Evolutionary conservation across 352 stramenopile species (phyloP).

Genomic region (Thalassiosira exigua): DNA sequence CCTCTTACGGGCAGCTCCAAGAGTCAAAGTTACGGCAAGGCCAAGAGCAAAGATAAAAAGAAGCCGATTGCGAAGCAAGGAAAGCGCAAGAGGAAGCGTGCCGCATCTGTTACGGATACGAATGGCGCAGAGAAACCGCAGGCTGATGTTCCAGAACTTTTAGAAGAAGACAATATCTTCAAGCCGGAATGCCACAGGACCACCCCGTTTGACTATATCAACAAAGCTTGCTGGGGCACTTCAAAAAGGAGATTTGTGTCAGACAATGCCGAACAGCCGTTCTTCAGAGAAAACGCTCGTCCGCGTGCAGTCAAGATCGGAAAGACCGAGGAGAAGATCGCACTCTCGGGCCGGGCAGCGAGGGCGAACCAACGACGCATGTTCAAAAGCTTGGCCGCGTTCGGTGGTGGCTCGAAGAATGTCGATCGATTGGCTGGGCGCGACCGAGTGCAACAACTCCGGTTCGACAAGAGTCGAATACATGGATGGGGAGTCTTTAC

Average conservation of each 20-base stretch:
- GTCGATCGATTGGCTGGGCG: slow-evolving; percentile 72
- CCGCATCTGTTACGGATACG: slow-evolving; percentile 2
- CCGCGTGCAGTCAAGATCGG: slow-evolving; percentile 36
- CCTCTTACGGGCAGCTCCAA: slow-evolving; percentile 19
- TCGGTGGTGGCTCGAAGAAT: slow-evolving; percentile 47
- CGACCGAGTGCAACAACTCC: slow-evolving; percentile 65
- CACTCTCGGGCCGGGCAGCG: slow-evolving; percentile 54
- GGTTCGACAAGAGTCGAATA: slow-evolving; percentile 85
- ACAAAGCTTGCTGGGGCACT: slow-evolving; percentile 38
- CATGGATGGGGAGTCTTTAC: slow-evolving; percentile 97
- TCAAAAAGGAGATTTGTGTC: slow-evolving; percentile 41
- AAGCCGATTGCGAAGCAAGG: slow-evolving; percentile 1
- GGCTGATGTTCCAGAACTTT: slow-evolving; percentile 17
- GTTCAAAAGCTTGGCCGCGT: slow-evolving; percentile 60
- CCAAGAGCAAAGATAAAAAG: slow-evolving; percentile 3
- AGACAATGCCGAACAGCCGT: slow-evolving; percentile 13
- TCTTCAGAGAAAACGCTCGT: slow-evolving; percentile 40
- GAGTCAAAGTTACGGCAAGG: slow-evolving; percentile 30
- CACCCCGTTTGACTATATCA: slow-evolving; percentile 44
- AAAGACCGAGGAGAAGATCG: slow-evolving; percentile 58
- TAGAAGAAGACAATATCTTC: slow-evolving; percentile 33
- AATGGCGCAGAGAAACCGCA: slow-evolving; percentile 14
- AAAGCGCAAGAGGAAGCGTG: slow-evolving; percentile 2
- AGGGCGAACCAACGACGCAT: slow-evolving; percentile 77
- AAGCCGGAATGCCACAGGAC: slow-evolving; percentile 42